Evolutionary conservation across 495 filamentous ascomycete genomes (phyloP), one percentile per base, ranked within the genome.

Genomic region (Penicillium egyptiacum): DNA sequence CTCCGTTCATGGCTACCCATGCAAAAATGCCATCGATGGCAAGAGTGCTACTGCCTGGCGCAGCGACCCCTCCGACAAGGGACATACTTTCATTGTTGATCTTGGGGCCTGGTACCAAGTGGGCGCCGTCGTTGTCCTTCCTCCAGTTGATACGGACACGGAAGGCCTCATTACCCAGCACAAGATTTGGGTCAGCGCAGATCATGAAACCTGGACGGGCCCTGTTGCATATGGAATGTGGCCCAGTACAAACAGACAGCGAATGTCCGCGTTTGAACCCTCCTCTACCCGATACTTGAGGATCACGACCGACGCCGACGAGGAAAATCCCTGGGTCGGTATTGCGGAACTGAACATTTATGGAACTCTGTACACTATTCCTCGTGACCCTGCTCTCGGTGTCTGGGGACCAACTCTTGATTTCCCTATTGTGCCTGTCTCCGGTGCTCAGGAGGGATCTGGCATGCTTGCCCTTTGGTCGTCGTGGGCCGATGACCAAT

Each of bases 401-500:
- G 31, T 63, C 33, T 84, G 81, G 81, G 73, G 71, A 7, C 66
- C 75, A 12, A 81, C 78, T 1, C 45, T 85, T 25, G 73, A 81
- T 33, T 74, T 84, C 31, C 81, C 82, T 14, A 58, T 85, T 8
- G 75, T 82, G 3, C 72, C 81, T 20, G 80, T 73, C 9, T 66
- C 74, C 2, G 70, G 62, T 8, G 71, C 74, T 8, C 64, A 72
- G 17, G 65, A 73, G n/a, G 64, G 63, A 6, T 63, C 55, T 33
- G 64, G 63, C 16, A 64, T 74, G 22, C 59, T 83, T 17, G 58
- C 81, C 2, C 58, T 75, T 5, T 82, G 74, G 72, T 77, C 77
- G 1, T 65, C 78, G 5, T 80, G 68, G 60, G 49, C 56, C 3
- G 55, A 66, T 2, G 69, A 74, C 43, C 63, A 62, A 7, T 80